Evolutionary conservation across 2,329 filamentous ascomycete genomes (phyloP), one percentile per base, ranked within the genome.

Genomic region (Diaporthe citrichinensis): DNA sequence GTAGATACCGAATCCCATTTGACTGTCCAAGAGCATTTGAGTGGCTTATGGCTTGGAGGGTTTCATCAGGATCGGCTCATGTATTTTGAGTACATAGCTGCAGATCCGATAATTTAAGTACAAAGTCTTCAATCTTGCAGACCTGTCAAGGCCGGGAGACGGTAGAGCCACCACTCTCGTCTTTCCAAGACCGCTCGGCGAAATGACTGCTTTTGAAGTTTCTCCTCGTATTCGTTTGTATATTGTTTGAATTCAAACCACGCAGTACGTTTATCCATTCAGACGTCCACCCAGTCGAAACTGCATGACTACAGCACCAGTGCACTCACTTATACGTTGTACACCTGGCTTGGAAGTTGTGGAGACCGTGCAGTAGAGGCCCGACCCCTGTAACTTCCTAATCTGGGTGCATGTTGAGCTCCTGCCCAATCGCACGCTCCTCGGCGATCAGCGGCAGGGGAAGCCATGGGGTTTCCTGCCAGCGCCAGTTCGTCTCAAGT

Each of bases 381-480:
- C 57, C n/a, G 53, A 73, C 71, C 68, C 74, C 41, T 55, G 65
- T 25, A 39, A 55, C 49, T 76, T 74, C 74, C 74, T 53, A 67
- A 74, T 71, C 57, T 25, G 72, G 74, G 55, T 31, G 31, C 36
- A 34, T 23, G 23, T 17, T 17, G 49, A 28, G 34, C n/a, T 67
- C 36, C 41, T 34, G 41, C 46, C 74, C 74, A 74, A 74, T 74
- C 74, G 49, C n/a, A 74, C 7, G 3, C 39, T 20, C 5, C 44
- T 39, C 3, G 10, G 28, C 53, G 25, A 28, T 39, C 34, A 53
- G 44, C 55, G 55, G 23, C 73, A 71, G 53, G 67, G 67, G 41
- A 14, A n/a, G 53, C 53, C 41, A 25, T 68, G 62, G 3, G 49
- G 46, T 6, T 25, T 36, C 46, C 65, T 12, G 14, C 46, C 62